phyloP scores from a whole-genome alignment of 495 filamentous ascomycete species.

The Penicillium pulvis region DNA sequence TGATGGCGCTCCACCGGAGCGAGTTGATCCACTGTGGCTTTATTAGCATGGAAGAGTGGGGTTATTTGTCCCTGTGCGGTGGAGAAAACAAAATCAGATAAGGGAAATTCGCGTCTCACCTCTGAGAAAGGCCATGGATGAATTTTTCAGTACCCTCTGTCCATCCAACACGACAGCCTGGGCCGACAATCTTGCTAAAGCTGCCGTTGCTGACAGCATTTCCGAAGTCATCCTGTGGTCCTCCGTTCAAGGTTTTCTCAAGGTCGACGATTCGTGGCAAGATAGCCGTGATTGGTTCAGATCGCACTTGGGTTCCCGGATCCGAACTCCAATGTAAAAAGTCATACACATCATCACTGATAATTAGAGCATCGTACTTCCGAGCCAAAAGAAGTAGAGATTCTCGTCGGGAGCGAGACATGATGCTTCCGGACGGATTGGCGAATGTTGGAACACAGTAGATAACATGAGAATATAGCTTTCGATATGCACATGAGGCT shows the following conservation, averaged over 20 bases:
- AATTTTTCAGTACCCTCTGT: constrained; percentile 62
- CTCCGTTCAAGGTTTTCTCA: constrained; percentile 51
- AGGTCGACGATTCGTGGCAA: constrained; percentile 67
- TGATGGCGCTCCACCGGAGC: constrained; percentile 69
- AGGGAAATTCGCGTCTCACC: not conserved
- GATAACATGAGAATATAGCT: constrained; percentile 69
- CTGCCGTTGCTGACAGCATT: constrained; percentile 70
- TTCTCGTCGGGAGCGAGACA: constrained; percentile 53
- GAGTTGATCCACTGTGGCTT: constrained; percentile 56
- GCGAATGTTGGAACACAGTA: constrained; percentile 70
- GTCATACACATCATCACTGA: constrained; percentile 79
- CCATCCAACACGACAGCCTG: constrained; percentile 72
- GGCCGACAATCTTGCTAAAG: constrained; percentile 71
- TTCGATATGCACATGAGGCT: constrained; percentile 40
- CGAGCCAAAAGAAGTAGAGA: constrained; percentile 61
- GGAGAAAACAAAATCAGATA: too few relatives aligned
- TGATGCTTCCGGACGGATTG: constrained; percentile 69
- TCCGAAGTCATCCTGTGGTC: constrained; percentile 54
- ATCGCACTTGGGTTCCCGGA: not conserved
- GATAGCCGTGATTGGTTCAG: constrained; percentile 5
- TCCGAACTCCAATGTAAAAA: constrained; percentile 60
- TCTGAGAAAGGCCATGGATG: constrained; percentile 55
- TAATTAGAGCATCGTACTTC: constrained; percentile 63
- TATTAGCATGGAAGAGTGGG: constrained; percentile 24
- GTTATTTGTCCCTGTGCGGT: not conserved